These are phyloP conservation scores for Vigna mungo DNA, from an alignment of 306 rosid genomes.

Conservation along the genomic window DNA sequence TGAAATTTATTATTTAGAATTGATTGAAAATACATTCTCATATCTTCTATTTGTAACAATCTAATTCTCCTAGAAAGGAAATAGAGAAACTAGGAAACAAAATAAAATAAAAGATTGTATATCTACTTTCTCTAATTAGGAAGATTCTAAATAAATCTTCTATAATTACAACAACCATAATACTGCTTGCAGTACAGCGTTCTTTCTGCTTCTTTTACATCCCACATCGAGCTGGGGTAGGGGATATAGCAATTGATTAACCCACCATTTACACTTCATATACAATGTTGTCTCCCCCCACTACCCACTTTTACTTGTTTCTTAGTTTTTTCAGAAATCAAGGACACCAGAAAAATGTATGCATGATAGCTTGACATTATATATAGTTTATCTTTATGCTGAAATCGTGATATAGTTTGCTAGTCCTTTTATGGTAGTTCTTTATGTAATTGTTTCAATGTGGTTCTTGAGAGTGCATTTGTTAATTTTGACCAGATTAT, in stretches of 20 bases:
- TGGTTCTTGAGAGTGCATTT: constrained; percentile 36
- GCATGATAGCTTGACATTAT: constrained; percentile 24
- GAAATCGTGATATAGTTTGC: constrained; percentile 41
- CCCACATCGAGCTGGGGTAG: not conserved
- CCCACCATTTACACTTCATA: constrained; percentile 24
- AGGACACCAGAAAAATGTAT: constrained; percentile 18
- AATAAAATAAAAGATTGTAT: no score
- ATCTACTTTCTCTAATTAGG: no score
- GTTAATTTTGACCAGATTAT: constrained; percentile 71
- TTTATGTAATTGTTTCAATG: constrained; percentile 28
- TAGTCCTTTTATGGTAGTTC: constrained; percentile 32
- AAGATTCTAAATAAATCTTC: no score
- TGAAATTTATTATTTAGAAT: no score
- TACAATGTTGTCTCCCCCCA: constrained; percentile 22
- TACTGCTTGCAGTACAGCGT: not conserved
- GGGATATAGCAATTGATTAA: constrained; percentile 19
- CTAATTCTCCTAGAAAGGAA: no score
- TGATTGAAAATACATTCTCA: no score
- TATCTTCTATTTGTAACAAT: no score
- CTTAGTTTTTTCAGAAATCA: constrained; percentile 32
- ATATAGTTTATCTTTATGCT: constrained; percentile 27
- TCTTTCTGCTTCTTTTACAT: constrained; percentile 19
- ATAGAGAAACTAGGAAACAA: no score
- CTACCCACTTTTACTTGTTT: constrained; percentile 30
- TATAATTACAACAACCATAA: no score